Base-by-base conservation (phyloP, 371 early-diverging fungal genomes). In the Funneliformis caledonium region DNA sequence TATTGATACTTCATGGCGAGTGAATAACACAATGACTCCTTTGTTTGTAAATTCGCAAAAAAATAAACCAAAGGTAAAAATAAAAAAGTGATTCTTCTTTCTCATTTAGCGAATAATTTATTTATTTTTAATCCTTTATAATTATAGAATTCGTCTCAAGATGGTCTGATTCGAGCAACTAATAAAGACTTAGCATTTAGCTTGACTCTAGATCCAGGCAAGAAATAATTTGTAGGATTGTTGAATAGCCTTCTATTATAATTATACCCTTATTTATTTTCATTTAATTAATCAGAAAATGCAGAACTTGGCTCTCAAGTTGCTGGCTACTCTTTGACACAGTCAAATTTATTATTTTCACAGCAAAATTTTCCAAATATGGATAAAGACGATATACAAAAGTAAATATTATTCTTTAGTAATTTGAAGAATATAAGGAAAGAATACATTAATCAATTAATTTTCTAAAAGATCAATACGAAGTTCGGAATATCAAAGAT, bases 21-120 rank as follows among this genome's bases (percentile, higher is more conserved):
- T 72, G n/a, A 43, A 50, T 31, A 72, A 48, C 12, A 72, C 72
- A 26, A 72, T 72, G 72, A 72, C 72, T 11, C 72, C 72, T 48
- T 48, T 72, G 26, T 72, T 72, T 48, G 26, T 72, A 1, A 48
- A 72, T 50, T 48, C 72, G 5, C 72, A 72, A 72, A 43, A 19
- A 72, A 47, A 14, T 14, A 72, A 72, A 26, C 50, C 31, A 47
- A 72, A 72, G 45, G 72, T 72, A 47, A 12, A 26, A 5, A 48
- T 26, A 72, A 22, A 65, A 37, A 42, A 68, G 9, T 14, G 10
- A 14, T 5, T 37, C 8, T 7, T 14, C 9, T 0, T 3, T 37
- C 4, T 16, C 42, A 16, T 16, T 16, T 7, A 19, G 6, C 37
- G 33, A 37, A 37, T 9, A 65, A 33, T 8, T 11, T 11, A 60